Conservation (phyloP, 805 yeast genomes). For the Yarrowia phangngaensis region DNA sequence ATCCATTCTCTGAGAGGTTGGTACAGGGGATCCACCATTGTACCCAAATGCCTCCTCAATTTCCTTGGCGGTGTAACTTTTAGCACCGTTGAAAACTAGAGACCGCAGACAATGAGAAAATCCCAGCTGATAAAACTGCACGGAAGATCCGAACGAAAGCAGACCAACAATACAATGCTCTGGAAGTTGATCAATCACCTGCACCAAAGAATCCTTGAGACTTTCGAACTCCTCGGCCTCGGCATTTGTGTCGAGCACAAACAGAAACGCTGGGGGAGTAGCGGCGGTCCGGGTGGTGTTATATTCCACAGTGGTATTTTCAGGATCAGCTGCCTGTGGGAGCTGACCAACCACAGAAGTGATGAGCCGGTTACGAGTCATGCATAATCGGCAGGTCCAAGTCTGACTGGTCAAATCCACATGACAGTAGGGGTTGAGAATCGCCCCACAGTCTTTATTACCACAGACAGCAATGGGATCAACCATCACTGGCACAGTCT, state of each 20-base stretch:
- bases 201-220: slow-evolving; percentile 72
- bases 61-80: slow-evolving; percentile 58
- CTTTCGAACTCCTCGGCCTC: slow-evolving; percentile 80
- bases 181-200: slow-evolving; percentile 75
- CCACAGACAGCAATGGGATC: slow-evolving; percentile 78
- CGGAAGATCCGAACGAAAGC: slow-evolving; percentile 82
- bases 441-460: slow-evolving; percentile 61
- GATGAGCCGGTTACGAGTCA: slow-evolving; percentile 71
- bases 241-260: slow-evolving; percentile 82
- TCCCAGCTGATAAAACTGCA: slow-evolving; percentile 78
- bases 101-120: slow-evolving; percentile 63
- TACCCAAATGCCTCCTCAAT: slow-evolving; percentile 60
- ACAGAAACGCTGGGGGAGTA: slow-evolving; percentile 78
- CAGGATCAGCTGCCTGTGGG: slow-evolving; percentile 72
- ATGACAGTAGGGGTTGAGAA: slow-evolving; percentile 70
- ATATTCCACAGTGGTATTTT: slow-evolving; percentile 77
- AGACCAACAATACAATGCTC: slow-evolving; percentile 84
- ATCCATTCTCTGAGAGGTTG: background rate
- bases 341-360: slow-evolving; percentile 66
- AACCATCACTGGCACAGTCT: slow-evolving; percentile 62
- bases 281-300: slow-evolving; percentile 74
- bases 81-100: slow-evolving; percentile 80
- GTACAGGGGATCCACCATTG: background rate
- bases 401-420: slow-evolving; percentile 67
- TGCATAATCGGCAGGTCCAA: slow-evolving; percentile 86